These are phyloP conservation scores for Agaricus subrufescens DNA, from an alignment of 768 basidiomycete genomes.

Conservation along the genomic window DNA sequence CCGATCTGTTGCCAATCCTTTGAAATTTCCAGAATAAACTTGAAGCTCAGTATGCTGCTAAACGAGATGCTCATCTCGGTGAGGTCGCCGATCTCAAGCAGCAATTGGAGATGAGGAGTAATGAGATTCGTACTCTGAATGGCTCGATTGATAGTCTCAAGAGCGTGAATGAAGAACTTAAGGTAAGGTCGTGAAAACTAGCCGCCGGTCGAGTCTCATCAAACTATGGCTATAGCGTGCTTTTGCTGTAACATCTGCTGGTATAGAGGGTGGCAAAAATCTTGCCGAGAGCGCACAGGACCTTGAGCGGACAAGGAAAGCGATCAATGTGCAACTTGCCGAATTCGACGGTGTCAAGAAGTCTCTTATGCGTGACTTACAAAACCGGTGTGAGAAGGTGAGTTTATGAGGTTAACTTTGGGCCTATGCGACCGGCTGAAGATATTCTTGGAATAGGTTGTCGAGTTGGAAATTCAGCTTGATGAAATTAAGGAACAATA, in stretches of 20 bases:
- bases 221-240: constrained; percentile 61
- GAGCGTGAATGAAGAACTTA: constrained; percentile 96
- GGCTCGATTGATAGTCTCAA: constrained; percentile 89
- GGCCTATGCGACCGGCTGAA: not conserved
- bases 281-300: constrained; percentile 97
- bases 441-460: constrained; percentile 57
- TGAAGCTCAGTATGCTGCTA: constrained; percentile 89
- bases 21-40: constrained; percentile 67
- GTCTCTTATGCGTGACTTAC: constrained; percentile 96
- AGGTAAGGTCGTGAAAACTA: constrained; percentile 47
- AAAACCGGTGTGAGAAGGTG: constrained; percentile 99
- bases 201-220: constrained; percentile 2
- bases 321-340: constrained; percentile 95
- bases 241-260: constrained; percentile 94
- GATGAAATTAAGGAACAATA: constrained; percentile 99
- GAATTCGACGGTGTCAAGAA: constrained; percentile 99
- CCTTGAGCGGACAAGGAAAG: constrained; percentile 93
- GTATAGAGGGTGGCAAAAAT: constrained; percentile 95
- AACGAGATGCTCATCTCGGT: constrained; percentile 82
- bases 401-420: constrained; percentile 10
- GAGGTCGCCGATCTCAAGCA: constrained; percentile 87
- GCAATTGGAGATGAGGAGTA: constrained; percentile 79
- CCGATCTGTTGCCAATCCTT: constrained; percentile 5
- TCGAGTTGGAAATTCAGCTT: constrained; percentile 97
- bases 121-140: constrained; percentile 81